Conservation (phyloP, 2,329 filamentous ascomycete genomes). For the Ophiostoma sp. region DNA sequence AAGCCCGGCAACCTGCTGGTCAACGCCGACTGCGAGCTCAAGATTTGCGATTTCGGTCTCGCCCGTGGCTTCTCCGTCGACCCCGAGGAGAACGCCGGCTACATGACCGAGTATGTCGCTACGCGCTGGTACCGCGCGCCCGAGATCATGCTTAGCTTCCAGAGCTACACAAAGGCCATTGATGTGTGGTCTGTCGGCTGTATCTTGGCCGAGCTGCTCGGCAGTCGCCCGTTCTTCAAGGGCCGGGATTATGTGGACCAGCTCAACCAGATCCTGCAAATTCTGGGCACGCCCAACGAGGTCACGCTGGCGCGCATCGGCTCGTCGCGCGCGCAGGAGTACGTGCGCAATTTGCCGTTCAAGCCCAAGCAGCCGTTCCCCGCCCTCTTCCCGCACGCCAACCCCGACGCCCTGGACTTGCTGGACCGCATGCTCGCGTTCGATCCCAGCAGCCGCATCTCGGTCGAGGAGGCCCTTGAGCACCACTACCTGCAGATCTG, state of each 20-base stretch:
- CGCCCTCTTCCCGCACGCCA: conserved; percentile 84
- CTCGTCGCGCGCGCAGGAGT: conserved; percentile 92
- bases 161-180: conserved; percentile 99
- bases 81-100: conserved; percentile 95
- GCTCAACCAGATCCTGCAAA: conserved; percentile 97
- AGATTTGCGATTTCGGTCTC: conserved; percentile 97
- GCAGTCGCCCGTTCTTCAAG: conserved; percentile 97
- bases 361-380: conserved; percentile 93
- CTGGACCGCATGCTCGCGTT: conserved; percentile 97
- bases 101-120: conserved; percentile 99
- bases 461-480: conserved; percentile 89
- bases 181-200: conserved; percentile 99
- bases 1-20: conserved; percentile 97
- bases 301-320: conserved; percentile 91
- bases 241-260: conserved; percentile 98
- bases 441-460: conserved; percentile 87
- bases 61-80: conserved; percentile 95
- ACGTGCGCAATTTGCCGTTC: conserved; percentile 90
- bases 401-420: conserved; percentile 90
- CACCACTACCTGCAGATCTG: conserved; percentile 96
- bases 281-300: conserved; percentile 92
- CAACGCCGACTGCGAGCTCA: conserved; percentile 98
- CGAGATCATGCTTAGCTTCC: conserved; percentile 99
- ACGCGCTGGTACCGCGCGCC: conserved; percentile 93
- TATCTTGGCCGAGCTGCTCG: conserved; percentile 91